phyloP scores from a whole-genome alignment of 176 grass and related monocot genomes.

The Oryza longistaminata region DNA sequence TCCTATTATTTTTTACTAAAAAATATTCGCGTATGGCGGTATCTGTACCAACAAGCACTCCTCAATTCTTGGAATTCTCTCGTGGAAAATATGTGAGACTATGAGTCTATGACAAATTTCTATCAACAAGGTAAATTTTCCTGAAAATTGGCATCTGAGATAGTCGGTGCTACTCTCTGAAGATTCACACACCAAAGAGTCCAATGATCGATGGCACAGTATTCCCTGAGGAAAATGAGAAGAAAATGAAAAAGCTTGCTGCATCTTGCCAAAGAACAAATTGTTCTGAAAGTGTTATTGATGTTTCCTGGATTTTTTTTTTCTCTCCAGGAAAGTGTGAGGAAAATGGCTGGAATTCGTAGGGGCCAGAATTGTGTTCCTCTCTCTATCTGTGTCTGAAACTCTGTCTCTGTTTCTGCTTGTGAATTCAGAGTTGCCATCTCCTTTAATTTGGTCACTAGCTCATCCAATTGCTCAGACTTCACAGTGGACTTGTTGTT shows the following conservation, averaged over 20 bases:
- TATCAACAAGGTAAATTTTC: background rate
- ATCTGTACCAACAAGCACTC: background rate
- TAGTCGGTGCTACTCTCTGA: background rate
- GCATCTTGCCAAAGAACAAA: background rate
- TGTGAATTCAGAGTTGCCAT: conserved; percentile 26
- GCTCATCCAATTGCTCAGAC: background rate
- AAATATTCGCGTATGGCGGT: background rate
- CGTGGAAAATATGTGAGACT: background rate
- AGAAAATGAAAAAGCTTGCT: background rate
- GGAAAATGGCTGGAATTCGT: background rate
- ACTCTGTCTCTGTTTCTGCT: background rate
- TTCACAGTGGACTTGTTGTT: conserved; percentile 8
- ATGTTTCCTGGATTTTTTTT: background rate
- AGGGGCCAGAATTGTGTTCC: conserved; percentile 14
- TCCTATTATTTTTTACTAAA: too few relatives aligned
- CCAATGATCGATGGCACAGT: background rate
- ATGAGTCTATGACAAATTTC: background rate
- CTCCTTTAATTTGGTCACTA: background rate
- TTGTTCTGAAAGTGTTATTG: background rate
- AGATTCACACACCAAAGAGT: background rate
- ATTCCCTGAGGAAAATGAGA: background rate
- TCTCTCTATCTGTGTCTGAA: background rate
- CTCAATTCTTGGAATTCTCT: background rate
- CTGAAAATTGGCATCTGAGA: background rate
- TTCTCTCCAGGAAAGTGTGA: conserved; percentile 42